A percentile compares a stretch with the other conserved stretches of the same genome.
Evolutionary conservation across 2,329 filamentous ascomycete genomes (phyloP).

Genomic region (Beauveria medogensis): DNA sequence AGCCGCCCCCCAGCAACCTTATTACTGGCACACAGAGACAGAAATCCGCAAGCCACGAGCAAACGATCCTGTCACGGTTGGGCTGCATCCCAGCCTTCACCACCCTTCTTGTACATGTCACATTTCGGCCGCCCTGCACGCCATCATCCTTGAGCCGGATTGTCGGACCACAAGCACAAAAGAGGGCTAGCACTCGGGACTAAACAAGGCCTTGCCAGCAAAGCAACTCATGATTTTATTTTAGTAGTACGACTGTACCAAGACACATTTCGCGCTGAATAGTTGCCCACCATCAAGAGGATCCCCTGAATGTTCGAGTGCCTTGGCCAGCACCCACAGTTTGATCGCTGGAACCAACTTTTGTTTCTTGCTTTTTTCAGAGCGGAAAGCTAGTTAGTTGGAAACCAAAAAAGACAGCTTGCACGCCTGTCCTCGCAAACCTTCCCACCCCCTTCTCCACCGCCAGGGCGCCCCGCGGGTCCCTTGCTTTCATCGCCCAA

Average conservation of each 20-base stretch:
- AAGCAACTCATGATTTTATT: neutral
- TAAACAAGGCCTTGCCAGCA: neutral
- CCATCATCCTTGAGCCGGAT: too few relatives aligned
- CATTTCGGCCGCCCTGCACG: too few relatives aligned
- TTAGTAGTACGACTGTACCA: neutral
- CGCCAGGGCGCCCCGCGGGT: neutral
- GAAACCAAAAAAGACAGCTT: neutral
- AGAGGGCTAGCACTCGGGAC: neutral
- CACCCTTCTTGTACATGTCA: too few relatives aligned
- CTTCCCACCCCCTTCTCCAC: neutral
- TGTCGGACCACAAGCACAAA: neutral
- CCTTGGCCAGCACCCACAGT: slow-evolving; percentile 3
- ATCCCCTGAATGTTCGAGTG: neutral
- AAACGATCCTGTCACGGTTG: too few relatives aligned
- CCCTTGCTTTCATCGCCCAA: neutral
- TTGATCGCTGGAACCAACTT: neutral
- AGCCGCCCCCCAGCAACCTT: too few relatives aligned
- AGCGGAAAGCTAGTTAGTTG: neutral
- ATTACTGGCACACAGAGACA: too few relatives aligned
- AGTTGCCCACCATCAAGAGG: neutral
- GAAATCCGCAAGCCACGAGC: too few relatives aligned
- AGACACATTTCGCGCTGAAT: neutral
- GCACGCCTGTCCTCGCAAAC: neutral
- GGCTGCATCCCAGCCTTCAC: too few relatives aligned
- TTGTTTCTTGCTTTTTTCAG: neutral